These are phyloP conservation scores for Globomyces pollinis-pini DNA, from an alignment of 192 early-diverging fungal species.

Conservation along the genomic window DNA sequence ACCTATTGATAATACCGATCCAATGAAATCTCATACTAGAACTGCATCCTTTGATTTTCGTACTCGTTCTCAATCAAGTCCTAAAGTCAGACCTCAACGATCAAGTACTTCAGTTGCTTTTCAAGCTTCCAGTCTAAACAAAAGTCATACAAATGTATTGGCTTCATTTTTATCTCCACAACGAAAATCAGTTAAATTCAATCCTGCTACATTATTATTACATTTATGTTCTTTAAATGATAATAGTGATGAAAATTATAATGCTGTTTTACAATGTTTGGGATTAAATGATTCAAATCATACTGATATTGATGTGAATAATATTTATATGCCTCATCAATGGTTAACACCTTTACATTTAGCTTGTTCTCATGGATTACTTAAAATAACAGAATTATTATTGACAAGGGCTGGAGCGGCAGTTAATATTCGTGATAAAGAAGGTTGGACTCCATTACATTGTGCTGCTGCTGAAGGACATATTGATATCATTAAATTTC, in stretches of 20 bases:
- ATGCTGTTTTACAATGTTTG: conserved; percentile 2
- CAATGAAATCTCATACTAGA: neutral
- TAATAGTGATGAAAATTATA: neutral
- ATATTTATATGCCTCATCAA: conserved; percentile 32
- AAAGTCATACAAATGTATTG: neutral
- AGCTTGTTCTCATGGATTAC: conserved; percentile 47
- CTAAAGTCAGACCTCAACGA: neutral
- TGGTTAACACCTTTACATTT: conserved; percentile 42
- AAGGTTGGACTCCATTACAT: conserved; percentile 65
- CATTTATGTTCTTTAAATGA: conserved; percentile 30
- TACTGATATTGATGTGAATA: conserved; percentile 15
- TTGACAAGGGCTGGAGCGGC: conserved; percentile 13
- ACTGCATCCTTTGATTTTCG: neutral
- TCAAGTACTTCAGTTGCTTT: neutral
- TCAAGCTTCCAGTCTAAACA: neutral
- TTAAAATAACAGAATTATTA: conserved; percentile 25
- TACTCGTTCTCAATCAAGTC: neutral
- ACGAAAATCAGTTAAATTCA: conserved; percentile 30
- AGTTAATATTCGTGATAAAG: conserved; percentile 37
- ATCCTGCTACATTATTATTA: conserved; percentile 25
- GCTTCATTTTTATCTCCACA: neutral
- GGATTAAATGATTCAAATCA: neutral
- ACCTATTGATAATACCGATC: neutral
- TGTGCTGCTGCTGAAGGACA: conserved; percentile 62
- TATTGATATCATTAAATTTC: conserved; percentile 36